Conservation (phyloP, 768 basidiomycete species). For the Hebeloma cylindrosporum region DNA sequence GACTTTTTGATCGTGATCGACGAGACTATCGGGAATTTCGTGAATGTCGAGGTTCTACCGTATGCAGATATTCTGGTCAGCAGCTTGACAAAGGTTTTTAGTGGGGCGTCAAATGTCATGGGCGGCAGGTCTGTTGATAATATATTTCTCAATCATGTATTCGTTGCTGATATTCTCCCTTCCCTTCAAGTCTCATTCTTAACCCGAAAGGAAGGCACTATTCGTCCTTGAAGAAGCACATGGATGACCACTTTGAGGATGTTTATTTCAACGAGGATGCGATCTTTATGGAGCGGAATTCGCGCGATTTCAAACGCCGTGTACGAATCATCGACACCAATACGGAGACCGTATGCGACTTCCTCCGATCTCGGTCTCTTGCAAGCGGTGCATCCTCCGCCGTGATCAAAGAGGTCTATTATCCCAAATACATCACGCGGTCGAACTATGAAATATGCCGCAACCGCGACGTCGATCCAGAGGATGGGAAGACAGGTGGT, state of each 20-base stretch:
- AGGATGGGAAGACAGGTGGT: constrained; percentile 46
- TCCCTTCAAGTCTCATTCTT: constrained; percentile 66
- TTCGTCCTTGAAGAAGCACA: constrained; percentile 55
- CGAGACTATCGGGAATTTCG: constrained; percentile 92
- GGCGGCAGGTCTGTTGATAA: constrained; percentile 77
- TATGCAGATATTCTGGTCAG: constrained; percentile 89
- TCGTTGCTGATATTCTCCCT: not conserved
- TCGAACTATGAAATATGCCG: constrained; percentile 73
- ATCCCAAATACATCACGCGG: constrained; percentile 80
- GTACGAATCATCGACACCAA: constrained; percentile 78
- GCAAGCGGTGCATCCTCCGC: constrained; percentile 37
- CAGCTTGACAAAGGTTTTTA: constrained; percentile 93
- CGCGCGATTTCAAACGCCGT: constrained; percentile 83
- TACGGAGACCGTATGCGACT: constrained; percentile 78
- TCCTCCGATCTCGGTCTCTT: constrained; percentile 61
- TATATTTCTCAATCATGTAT: not conserved
- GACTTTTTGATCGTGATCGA: constrained; percentile 89
- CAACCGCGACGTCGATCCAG: constrained; percentile 39
- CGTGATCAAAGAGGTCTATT: constrained; percentile 81
- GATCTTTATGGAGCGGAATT: constrained; percentile 97
- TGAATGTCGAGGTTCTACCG: constrained; percentile 87
- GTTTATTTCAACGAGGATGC: constrained; percentile 89
- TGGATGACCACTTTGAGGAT: constrained; percentile 72
- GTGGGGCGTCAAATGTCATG: constrained; percentile 94
- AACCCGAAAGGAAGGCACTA: constrained; percentile 81